These are phyloP conservation scores for Neocucurbitaria cava DNA, from an alignment of 2,329 filamentous ascomycete species.

Conservation along the genomic window DNA sequence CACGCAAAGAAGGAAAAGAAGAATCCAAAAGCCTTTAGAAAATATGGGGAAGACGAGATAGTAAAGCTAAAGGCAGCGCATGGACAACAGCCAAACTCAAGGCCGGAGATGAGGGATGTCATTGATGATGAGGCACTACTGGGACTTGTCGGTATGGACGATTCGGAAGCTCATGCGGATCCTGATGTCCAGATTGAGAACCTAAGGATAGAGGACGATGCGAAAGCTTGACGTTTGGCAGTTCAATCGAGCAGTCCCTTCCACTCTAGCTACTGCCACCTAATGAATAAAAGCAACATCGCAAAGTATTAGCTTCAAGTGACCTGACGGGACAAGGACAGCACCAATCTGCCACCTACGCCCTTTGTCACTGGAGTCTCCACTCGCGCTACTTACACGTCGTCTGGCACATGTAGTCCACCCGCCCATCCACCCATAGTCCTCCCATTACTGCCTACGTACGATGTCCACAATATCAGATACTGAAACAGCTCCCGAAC, in stretches of 20 bases:
- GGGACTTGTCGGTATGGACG: conserved; percentile 34
- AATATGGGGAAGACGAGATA: conserved; percentile 33
- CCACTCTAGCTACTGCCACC: not conserved
- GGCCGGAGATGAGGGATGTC: conserved; percentile 32
- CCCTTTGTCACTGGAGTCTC: not conserved
- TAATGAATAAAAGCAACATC: no score
- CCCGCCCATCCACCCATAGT: not conserved
- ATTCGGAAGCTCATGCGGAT: conserved; percentile 14
- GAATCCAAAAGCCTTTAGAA: conserved; percentile 42
- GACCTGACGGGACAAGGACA: not conserved
- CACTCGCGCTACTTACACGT: not conserved
- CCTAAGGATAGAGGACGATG: not conserved
- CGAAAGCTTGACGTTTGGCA: not conserved
- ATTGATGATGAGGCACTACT: conserved; percentile 45
- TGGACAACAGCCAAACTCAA: conserved; percentile 37
- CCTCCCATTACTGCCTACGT: no score
- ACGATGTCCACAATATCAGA: no score
- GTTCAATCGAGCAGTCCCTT: not conserved
- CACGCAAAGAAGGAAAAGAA: conserved; percentile 40
- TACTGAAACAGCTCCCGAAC: no score
- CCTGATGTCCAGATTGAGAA: conserved; percentile 12
- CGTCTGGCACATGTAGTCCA: not conserved
- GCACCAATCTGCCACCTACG: not conserved
- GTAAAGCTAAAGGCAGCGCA: conserved; percentile 36
- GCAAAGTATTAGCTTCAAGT: not conserved